phyloP scores from a whole-genome alignment of 352 stramenopile genomes.

The Phytopythium litorale region DNA sequence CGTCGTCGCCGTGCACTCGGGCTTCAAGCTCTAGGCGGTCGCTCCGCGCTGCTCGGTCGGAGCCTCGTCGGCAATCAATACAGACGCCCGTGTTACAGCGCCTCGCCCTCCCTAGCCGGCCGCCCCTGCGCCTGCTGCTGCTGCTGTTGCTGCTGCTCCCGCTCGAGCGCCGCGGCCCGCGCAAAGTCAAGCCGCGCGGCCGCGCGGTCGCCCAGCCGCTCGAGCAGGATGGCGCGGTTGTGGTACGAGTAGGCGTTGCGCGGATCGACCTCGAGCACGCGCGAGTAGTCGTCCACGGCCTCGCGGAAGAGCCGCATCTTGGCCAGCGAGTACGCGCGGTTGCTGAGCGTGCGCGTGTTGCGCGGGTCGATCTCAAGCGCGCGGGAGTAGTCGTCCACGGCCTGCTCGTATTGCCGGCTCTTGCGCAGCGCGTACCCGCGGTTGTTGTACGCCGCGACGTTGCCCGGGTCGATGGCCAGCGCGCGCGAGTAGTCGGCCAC shows the following conservation, averaged over 20 bases:
- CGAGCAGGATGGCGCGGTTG: conserved; percentile 79
- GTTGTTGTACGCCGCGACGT: conserved; percentile 82
- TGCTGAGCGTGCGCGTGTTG: conserved; percentile 81
- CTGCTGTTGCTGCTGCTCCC: conserved; percentile 3
- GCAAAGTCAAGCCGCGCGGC: conserved; percentile 38
- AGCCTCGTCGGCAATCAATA: not conserved
- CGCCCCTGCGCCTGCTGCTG: conserved; percentile 3
- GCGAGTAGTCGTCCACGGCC: conserved; percentile 74
- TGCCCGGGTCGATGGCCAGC: conserved; percentile 55
- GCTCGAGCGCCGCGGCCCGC: conserved; percentile 9
- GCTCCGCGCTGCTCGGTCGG: too few relatives aligned
- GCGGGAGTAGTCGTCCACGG: conserved; percentile 71
- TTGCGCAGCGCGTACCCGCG: conserved; percentile 83
- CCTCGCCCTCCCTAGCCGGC: not conserved
- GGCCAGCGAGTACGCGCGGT: conserved; percentile 80
- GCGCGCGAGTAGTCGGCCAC: conserved; percentile 67
- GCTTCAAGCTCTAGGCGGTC: conserved; percentile 89
- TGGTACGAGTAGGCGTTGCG: conserved; percentile 80
- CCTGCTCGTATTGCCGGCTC: conserved; percentile 54
- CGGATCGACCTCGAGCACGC: conserved; percentile 64
- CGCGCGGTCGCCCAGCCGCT: conserved; percentile 55
- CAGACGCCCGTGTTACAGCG: not conserved
- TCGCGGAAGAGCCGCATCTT: conserved; percentile 69
- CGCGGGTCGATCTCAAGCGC: conserved; percentile 65
- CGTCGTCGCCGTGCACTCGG: conserved; percentile 96